Evolutionary conservation across 1,284 basidiomycete species (phyloP), one percentile per base, ranked within the genome.

Genomic region (Ceratobasidium sp.): DNA sequence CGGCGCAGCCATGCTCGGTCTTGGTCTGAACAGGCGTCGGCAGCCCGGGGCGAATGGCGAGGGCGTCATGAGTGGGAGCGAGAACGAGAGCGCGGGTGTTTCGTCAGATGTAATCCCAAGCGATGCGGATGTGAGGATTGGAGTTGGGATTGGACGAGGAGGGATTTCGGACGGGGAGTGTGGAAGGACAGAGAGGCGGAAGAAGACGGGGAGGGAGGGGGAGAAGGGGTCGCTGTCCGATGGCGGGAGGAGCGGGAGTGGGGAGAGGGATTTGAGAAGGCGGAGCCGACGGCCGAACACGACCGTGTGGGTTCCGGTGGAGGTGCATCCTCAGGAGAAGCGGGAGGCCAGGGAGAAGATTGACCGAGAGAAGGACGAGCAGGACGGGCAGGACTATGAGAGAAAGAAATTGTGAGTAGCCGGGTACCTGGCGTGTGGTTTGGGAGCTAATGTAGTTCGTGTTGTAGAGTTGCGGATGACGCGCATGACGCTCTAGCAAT

Each of bases 41-140:
- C 37, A 53, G 41, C 24, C 43, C 37, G 46, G 43, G 51, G 49
- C 48, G 39, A 6, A 2, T 16, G 41, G 66, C 9, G 19, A 31
- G n/a, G 58, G 37, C 14, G 58, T 59, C 34, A 37, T 71, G 27
- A 72, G 69, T n/a, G 69, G 69, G 58, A 72, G 69, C 48, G 69
- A 72, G 49, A 72, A 72, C n/a, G 69, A 72, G 58, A 56, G 69
- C 9, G 69, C 31, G 5, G 39, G 69, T 13, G 13, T 72, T 16
- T 61, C 58, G 19, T 61, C 56, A 2, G 69, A 72, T 41, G 43
- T 51, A 9, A 24, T 39, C 6, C 69, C 69, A 4, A 71, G 66
- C 29, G 66, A 71, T 71, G 54, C 11, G 29, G 66, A 71, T 34
- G 14, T 34, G 31, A 29, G 53, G 65, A 4, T 41, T 31, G 19